Evolutionary conservation across 2,329 filamentous ascomycete species (phyloP).

Genomic region (Clonostachys sp.): DNA sequence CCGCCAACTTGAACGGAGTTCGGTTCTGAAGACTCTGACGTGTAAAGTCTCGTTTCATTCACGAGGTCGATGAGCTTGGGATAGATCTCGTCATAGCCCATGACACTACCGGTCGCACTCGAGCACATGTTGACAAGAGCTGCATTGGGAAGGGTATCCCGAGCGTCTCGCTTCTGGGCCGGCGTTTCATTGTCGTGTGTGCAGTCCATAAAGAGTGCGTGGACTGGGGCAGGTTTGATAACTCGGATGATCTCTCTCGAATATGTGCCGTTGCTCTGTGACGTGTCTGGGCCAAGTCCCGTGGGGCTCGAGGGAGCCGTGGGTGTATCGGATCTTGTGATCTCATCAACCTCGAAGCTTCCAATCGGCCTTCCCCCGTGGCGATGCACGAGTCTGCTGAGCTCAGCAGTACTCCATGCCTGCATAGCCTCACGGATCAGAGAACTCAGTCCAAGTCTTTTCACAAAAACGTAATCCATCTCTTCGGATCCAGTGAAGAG

Average conservation of each 20-base stretch:
- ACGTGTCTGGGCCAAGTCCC: slow-evolving; percentile 9
- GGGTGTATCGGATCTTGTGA: slow-evolving; percentile 55
- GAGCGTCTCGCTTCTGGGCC: slow-evolving; percentile 88
- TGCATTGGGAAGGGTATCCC: slow-evolving; percentile 90
- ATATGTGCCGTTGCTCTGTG: slow-evolving; percentile 19
- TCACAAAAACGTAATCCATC: slow-evolving; percentile 94
- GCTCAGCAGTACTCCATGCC: slow-evolving; percentile 89
- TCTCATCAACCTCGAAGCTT: slow-evolving; percentile 92
- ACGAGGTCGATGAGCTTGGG: slow-evolving; percentile 91
- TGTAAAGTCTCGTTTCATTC: slow-evolving; percentile 79
- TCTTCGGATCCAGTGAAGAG: slow-evolving; percentile 94
- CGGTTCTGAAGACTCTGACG: slow-evolving; percentile 65
- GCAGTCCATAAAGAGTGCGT: slow-evolving; percentile 97
- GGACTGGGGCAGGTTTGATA: slow-evolving; percentile 84
- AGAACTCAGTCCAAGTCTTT: slow-evolving; percentile 83
- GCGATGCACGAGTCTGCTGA: slow-evolving; percentile 87
- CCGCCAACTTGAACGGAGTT: slow-evolving; percentile 58
- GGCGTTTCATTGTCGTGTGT: slow-evolving; percentile 98
- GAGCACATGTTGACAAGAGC: slow-evolving; percentile 95
- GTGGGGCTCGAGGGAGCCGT: slow-evolving; percentile 21
- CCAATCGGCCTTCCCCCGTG: slow-evolving; percentile 93
- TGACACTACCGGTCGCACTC: slow-evolving; percentile 90
- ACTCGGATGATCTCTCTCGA: slow-evolving; percentile 66
- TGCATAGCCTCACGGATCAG: slow-evolving; percentile 98
- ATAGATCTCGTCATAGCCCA: slow-evolving; percentile 97